Base-by-base conservation (phyloP, 1,139 yeast genomes). In the Yamadazyma epiphylla region DNA sequence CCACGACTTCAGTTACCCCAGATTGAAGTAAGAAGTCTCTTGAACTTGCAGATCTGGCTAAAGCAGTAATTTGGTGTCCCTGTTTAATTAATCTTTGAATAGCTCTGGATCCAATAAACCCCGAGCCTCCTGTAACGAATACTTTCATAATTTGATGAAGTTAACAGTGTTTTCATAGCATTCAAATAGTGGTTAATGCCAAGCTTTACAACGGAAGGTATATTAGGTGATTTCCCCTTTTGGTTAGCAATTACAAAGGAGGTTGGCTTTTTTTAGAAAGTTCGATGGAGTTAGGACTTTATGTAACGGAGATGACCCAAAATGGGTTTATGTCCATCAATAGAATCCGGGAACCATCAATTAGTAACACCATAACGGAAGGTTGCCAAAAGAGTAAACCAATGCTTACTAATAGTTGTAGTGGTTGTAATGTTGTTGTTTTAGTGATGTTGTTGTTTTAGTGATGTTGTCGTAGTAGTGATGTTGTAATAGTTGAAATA, bases 41-140 rank as follows among this genome's bases (percentile, higher is more conserved):
- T 31, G 61, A 59, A 11, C 43, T 50, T 1, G 39, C 37, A 3
- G 64, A 47, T 47, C 72, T 52, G 8, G 61, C 70, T 2, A 65
- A 42, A 5, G 68, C 70, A 13, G 60, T 42, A 2, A 64, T 69
- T 11, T 38, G 38, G 42, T 62, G 60, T 10, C 54, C 56, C 23
- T 51, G 39, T 3, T 41, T 44, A 19, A 62, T 27, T 22, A 57
- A 53, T 19, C 35, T 41, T 33, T 53, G 44, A 25, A 54, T 43
- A 10, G 59, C 46, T 31, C 53, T 54, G 33, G 51, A 53, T n/a
- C 68, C 70, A 33, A 64, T 55, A 37, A 51, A 64, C 4, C 70
- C 70, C 15, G 60, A 52, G 20, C 66, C 70, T 13, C 71, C 70
- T 11, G 69, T 51, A 12, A 65, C 61, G 29, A 62, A 58, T 16